Base-by-base conservation (phyloP, 2,329 filamentous ascomycete species). In the Aspergillus melleus region DNA sequence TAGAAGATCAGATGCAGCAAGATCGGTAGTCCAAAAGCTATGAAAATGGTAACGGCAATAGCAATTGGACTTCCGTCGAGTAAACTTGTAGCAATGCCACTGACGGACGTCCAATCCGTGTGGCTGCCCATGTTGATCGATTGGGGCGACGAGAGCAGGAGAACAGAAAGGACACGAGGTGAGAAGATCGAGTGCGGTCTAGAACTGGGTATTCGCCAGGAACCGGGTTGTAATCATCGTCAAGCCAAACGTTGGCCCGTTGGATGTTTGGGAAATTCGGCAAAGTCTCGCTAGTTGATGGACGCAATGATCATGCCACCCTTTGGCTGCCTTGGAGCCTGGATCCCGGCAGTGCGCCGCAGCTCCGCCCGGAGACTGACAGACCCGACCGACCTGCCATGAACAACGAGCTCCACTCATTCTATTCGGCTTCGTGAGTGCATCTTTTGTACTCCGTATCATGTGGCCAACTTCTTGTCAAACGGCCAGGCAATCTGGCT, bases 1-100 rank as follows among this genome's bases (percentile, higher is more conserved):
- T 92, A 87, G 72, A 96, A 84, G 72, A 89, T 79, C 59, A 86
- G 74, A 80, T 98, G 95, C 52, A 97, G 82, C 57, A 96, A 72
- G 55, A 96, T 71, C 20, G 95, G 95, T 29, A 90, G 80, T 57
- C 88, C 76, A 65, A 97, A 74, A 61, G 90, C 86, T 70, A 96
- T 80, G 58, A 91, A 65, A 20, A 90, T 70, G 14, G 92, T 90
- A 72, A 94, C 73, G 62, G 88, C 66, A 69, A 98, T 79, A 20
- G 75, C 74, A 20, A 76, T 52, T 16, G 72, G 72, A 52, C 74
- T 79, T 51, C 77, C 79, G 61, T 77, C 77, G 50, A 81, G 75
- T 49, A 81, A 66, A 53, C 71, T 70, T 32, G 79, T 80, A 42
- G 72, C 70, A 61, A 79, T 72, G 55, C 70, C 72, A 54, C 71